Base-by-base conservation (phyloP, 2,329 filamentous ascomycete species). In the Nemania serpens region DNA sequence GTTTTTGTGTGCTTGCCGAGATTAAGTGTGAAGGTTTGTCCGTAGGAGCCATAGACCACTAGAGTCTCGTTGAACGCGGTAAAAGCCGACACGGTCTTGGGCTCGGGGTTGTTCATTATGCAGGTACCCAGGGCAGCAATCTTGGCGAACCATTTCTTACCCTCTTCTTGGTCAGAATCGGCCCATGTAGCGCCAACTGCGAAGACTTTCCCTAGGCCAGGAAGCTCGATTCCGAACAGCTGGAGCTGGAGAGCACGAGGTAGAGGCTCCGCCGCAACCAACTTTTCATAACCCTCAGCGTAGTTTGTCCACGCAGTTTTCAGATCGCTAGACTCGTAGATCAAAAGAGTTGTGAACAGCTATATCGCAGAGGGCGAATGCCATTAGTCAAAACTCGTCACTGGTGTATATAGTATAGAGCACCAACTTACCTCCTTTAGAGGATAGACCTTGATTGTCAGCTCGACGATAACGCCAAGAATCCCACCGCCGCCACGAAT, bases 401-500 rank as follows among this genome's bases (percentile, higher is more conserved):
- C 2, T 1, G 10, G 15, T 12, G 42, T 2, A 33, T 10, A 10
- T n/a, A 20, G 20, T 37, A 15, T 54, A 7, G 41, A n/a, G n/a
- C n/a, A n/a, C n/a, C n/a, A n/a, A 61, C 63, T 53, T 64, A 74
- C 73, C 65, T 71, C 69, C 22, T 70, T 69, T 2, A 73, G 53
- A 2, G 72, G 70, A 57, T 79, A 78, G 2, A 78, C 66, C 59
- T 75, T 78, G 59, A 80, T 70, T 2, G 70, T 74, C 6, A 79
- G 39, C 59, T 79, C 76, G 7, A 76, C 72, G 43, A 80, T 75
- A 11, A 78, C 68, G 2, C 76, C 78, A 22, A 79, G 74, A 11
- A 69, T 70, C 3, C 77, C 75, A 25, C 77, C 77, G 4, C 70
- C 77, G 2, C 78, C 78, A 1, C 77, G 69, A 17, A 80, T 75